Conservation (phyloP, 2,329 filamentous ascomycete genomes). For the Colletotrichum sp. region DNA sequence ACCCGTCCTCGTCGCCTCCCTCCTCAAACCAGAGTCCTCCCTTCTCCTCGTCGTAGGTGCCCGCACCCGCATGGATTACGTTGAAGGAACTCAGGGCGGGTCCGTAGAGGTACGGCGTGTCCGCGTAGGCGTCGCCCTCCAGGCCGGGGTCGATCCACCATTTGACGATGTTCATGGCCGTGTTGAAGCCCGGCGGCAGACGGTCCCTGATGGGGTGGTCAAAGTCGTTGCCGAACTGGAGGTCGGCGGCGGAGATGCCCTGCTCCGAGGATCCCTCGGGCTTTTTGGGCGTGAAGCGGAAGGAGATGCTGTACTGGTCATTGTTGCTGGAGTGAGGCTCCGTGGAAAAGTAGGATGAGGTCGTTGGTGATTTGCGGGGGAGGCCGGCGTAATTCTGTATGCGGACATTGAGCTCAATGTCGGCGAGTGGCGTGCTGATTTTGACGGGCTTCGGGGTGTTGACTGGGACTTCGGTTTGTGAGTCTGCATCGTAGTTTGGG, state of each 20-base stretch:
- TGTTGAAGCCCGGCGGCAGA: slow-evolving; percentile 84
- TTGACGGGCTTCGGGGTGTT: slow-evolving; percentile 69
- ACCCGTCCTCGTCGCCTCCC: slow-evolving; percentile 65
- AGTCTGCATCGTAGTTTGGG: slow-evolving; percentile 72
- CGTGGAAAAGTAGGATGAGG: slow-evolving; percentile 78
- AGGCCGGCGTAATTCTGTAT: slow-evolving; percentile 73
- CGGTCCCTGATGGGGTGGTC: slow-evolving; percentile 87
- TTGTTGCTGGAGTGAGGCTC: slow-evolving; percentile 67
- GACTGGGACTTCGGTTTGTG: slow-evolving; percentile 77
- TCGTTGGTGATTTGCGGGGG: slow-evolving; percentile 70
- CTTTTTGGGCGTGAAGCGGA: slow-evolving; percentile 76
- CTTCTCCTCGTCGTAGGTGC: slow-evolving; percentile 49
- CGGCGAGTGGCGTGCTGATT: slow-evolving; percentile 68
- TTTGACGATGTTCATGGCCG: slow-evolving; percentile 83
- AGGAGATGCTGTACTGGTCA: slow-evolving; percentile 86
- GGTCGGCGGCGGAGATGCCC: slow-evolving; percentile 70
- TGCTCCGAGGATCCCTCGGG: slow-evolving; percentile 24
- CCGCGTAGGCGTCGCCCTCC: slow-evolving; percentile 88
- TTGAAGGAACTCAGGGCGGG: slow-evolving; percentile 84
- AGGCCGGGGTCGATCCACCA: slow-evolving; percentile 92
- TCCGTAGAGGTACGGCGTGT: slow-evolving; percentile 86
- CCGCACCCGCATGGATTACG: slow-evolving; percentile 68
- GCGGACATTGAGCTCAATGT: slow-evolving; percentile 74
- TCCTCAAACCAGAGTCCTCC: slow-evolving; percentile 67
- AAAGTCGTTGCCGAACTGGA: slow-evolving; percentile 96